Evolutionary conservation across 192 early-diverging fungal species (phyloP).

Genomic region (Phlyctochytrium arcticum): DNA sequence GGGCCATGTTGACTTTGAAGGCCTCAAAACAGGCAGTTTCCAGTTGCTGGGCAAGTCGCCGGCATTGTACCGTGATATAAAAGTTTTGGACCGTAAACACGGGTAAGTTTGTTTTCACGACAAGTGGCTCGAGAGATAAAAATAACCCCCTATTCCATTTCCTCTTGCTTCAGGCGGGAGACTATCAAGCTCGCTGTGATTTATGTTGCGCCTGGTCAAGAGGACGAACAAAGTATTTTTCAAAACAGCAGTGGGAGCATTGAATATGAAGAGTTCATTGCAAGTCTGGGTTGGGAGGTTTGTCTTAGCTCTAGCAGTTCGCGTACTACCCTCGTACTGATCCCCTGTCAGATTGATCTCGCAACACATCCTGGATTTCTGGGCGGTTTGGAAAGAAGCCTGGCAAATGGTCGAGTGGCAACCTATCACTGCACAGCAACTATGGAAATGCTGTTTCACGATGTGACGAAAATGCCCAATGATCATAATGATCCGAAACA

Average conservation of each 20-base stretch:
- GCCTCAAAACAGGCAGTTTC: slow-evolving; percentile 66
- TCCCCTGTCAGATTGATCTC: slow-evolving; percentile 57
- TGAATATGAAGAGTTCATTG: slow-evolving; percentile 81
- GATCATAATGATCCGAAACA: slow-evolving; percentile 78
- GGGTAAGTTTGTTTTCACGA: slow-evolving; percentile 49
- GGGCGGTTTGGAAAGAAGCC: slow-evolving; percentile 80
- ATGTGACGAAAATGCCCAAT: slow-evolving; percentile 81
- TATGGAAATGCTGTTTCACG: slow-evolving; percentile 89
- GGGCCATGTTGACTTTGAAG: slow-evolving; percentile 70
- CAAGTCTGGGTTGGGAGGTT: slow-evolving; percentile 87
- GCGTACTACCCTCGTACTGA: background rate
- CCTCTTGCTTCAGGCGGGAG: slow-evolving; percentile 57
- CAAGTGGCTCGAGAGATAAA: too few relatives aligned
- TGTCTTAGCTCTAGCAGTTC: background rate
- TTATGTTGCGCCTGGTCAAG: slow-evolving; percentile 89
- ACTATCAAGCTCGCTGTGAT: slow-evolving; percentile 85
- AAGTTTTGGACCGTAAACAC: slow-evolving; percentile 74
- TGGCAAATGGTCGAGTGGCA: slow-evolving; percentile 68
- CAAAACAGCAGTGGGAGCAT: slow-evolving; percentile 68
- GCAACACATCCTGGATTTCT: slow-evolving; percentile 78
- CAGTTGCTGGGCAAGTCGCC: slow-evolving; percentile 63
- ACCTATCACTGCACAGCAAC: slow-evolving; percentile 83
- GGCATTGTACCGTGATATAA: slow-evolving; percentile 65
- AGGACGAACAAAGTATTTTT: slow-evolving; percentile 82
- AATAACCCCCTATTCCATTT: slow-evolving; percentile 5